Conservation (phyloP, 176 grass and related monocot species). For the Puya raimondii region DNA sequence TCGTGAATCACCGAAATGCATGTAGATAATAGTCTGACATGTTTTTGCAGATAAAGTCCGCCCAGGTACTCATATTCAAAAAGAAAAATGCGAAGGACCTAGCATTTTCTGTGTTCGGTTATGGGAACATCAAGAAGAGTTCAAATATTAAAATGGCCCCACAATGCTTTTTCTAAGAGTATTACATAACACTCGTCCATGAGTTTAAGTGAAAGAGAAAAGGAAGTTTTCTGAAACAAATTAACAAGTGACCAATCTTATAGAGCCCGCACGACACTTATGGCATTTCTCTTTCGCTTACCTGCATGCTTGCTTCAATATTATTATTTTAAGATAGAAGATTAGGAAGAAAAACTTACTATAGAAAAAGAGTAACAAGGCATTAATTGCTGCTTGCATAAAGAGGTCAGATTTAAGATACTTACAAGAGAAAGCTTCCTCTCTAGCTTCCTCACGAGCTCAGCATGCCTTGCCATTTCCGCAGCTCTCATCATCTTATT, state of each 20-base stretch:
- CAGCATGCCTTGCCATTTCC: constrained; percentile 61
- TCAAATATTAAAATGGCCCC: not conserved
- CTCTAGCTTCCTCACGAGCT: constrained; percentile 71
- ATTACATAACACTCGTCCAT: not conserved
- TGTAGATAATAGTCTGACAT: not conserved
- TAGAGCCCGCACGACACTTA: too few species aligned
- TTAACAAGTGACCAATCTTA: too few species aligned
- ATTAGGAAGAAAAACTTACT: too few species aligned
- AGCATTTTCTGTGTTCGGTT: not conserved
- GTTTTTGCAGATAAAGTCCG: not conserved
- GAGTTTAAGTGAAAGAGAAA: too few species aligned
- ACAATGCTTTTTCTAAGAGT: not conserved
- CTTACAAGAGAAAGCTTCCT: constrained; percentile 71
- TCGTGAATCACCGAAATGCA: not conserved
- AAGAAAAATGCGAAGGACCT: not conserved
- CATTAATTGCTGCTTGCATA: not conserved
- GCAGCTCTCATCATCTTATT: constrained; percentile 52
- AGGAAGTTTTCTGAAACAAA: too few species aligned
- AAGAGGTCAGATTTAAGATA: constrained; percentile 6
- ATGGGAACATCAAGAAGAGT: not conserved
- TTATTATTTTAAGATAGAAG: too few species aligned
- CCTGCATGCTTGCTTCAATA: too few species aligned
- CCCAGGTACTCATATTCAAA: not conserved
- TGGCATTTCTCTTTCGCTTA: too few species aligned
- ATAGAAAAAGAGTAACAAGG: too few species aligned